Base-by-base conservation (phyloP, 2,329 filamentous ascomycete genomes). In the Cercospora sojina region DNA sequence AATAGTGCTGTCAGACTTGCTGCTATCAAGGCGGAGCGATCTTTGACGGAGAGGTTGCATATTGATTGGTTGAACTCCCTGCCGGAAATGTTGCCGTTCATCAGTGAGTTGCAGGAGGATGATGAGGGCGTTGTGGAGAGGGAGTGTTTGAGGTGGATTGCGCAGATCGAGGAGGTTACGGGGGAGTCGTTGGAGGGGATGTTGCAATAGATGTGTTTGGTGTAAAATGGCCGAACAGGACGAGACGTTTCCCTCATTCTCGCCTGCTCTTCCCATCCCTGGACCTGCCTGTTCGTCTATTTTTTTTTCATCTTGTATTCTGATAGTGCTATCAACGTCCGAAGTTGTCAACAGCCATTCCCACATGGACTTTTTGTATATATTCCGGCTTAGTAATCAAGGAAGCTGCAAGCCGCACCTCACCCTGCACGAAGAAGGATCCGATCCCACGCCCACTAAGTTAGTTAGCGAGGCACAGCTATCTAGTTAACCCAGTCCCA, bases 71-170 rank as follows among this genome's bases (percentile, higher is more conserved):
- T 99, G 67, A 87, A 89, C 1, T 86, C 96, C 82, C 79, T 98
- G 76, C 92, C 94, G 0, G 95, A 99, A 85, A 98, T 97, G 90
- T 81, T 99, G 77, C 94, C 96, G 20, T 92, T 94, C 70, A 97
- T 99, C 73, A 96, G 92, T 75, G 95, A 99, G 82, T 79, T 97
- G 75, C 90, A 97, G 81, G 95, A 99, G 77, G 95, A 99, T 77
- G 95, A 98, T 72, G 93, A 98, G 76, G 95, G 98, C 81, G 85
- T 86, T 29, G 94, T 99, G 25, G 95, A 99, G 82, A 84, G 88
- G 75, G 93, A 97, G 82, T 94, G 93, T 41, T 87, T 93, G 76
- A 85, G 88, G 74, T 97, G 95, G 94, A 95, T 98, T 73, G 86
- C 90, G 76, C 88, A 89, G 80, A 96, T 99, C 76, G 94, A 98